Evolutionary conservation across 306 rosid species (phyloP).

Genomic region (Prunus fruticosa): DNA sequence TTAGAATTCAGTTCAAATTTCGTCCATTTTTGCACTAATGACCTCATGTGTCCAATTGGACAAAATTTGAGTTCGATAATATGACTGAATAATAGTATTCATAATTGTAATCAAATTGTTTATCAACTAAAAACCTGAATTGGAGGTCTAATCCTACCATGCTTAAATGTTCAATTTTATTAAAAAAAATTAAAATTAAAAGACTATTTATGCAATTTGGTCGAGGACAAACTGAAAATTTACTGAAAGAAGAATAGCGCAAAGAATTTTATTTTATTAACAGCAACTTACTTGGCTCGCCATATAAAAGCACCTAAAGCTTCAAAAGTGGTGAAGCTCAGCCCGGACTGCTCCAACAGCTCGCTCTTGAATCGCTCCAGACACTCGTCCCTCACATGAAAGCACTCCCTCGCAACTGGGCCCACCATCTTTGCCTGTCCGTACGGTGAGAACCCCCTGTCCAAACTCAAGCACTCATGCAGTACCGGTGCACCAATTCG

Average conservation of each 20-base stretch:
- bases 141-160: no score
- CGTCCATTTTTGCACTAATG: no score
- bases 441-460: conserved; percentile 44
- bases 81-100: no score
- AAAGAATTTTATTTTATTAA: neutral
- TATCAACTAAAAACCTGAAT: no score
- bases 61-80: no score
- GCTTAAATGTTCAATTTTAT: no score
- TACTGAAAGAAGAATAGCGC: neutral
- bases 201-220: no score
- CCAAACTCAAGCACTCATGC: conserved; percentile 50
- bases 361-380: conserved; percentile 44
- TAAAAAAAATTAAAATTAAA: no score
- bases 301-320: conserved; percentile 83
- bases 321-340: conserved; percentile 75
- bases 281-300: conserved; percentile 64
- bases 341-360: conserved; percentile 48
- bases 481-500: conserved; percentile 37
- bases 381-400: conserved; percentile 51
- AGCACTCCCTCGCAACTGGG: conserved; percentile 44
- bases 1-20: neutral
- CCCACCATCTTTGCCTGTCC: conserved; percentile 33
- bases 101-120: no score
- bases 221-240: no score
- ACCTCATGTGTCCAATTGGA: no score